A percentile compares a stretch with the other conserved stretches of the same genome.
Conservation (phyloP, 192 early-diverging fungal species). For the Entomortierella beljakovae region DNA sequence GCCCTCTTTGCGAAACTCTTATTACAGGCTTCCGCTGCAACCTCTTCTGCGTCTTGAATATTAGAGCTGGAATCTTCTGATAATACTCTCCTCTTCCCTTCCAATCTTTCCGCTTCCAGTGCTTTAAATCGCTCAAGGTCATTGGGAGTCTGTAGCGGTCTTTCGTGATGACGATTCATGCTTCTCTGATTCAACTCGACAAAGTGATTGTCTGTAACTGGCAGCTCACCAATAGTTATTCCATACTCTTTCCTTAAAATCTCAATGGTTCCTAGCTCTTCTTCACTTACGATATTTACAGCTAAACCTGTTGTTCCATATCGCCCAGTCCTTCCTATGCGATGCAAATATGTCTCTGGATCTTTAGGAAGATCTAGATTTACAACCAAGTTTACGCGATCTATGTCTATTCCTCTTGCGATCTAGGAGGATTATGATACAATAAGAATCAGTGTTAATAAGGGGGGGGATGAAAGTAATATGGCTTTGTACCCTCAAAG, state of each 20-base stretch:
- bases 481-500: neutral
- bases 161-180: slow-evolving; percentile 33
- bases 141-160: slow-evolving; percentile 25
- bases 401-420: slow-evolving; percentile 81
- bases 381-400: slow-evolving; percentile 75
- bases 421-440: slow-evolving; percentile 22
- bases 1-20: too few species aligned
- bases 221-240: slow-evolving; percentile 27
- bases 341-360: slow-evolving; percentile 79
- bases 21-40: too few species aligned
- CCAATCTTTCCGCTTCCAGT: slow-evolving; percentile 13
- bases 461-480: neutral
- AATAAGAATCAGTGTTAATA: neutral
- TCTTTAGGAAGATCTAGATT: slow-evolving; percentile 82
- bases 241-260: slow-evolving; percentile 34
- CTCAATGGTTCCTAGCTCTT: slow-evolving; percentile 49
- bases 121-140: slow-evolving; percentile 34
- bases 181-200: slow-evolving; percentile 8
- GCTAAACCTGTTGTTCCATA: slow-evolving; percentile 78
- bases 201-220: neutral
- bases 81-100: neutral
- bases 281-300: slow-evolving; percentile 52
- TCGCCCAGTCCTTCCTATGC: slow-evolving; percentile 84
- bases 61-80: neutral
- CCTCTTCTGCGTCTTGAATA: neutral